Percentiles rank a stretch among this genome's conserved stretches.
Conservation (phyloP, 495 filamentous ascomycete genomes). For the Astrothelium macrocarpum region DNA sequence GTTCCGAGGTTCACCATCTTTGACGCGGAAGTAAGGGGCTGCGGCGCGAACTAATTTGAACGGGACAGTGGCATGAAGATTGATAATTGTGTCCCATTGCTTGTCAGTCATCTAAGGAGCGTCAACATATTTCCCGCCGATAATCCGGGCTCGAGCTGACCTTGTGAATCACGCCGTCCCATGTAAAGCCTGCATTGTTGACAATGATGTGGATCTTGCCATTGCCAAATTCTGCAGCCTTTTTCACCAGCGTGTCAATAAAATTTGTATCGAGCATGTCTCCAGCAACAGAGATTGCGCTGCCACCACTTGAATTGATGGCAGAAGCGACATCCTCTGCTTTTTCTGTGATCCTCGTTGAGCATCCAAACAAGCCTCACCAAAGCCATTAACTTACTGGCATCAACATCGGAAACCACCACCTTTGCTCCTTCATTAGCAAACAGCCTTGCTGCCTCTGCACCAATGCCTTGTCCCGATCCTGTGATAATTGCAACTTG, state of each 20-base stretch:
- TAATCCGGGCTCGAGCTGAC: constrained; percentile 27
- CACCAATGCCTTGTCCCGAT: constrained; percentile 80
- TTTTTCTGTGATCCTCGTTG: constrained; percentile 42
- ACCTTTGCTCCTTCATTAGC: constrained; percentile 81
- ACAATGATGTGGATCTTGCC: constrained; percentile 85
- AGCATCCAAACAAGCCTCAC: constrained; percentile 7
- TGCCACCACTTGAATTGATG: constrained; percentile 57
- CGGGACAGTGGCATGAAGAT: constrained; percentile 69
- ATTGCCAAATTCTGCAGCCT: constrained; percentile 65
- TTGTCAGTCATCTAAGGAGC: constrained; percentile 64
- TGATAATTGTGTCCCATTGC: constrained; percentile 80
- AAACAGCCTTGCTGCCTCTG: constrained; percentile 69
- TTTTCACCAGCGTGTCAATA: constrained; percentile 58
- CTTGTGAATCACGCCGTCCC: constrained; percentile 87
- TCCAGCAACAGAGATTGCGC: constrained; percentile 59
- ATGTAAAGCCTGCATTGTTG: constrained; percentile 83
- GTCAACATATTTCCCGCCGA: constrained; percentile 5
- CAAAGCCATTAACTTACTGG: constrained; percentile 35
- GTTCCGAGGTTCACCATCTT: constrained; percentile 65
- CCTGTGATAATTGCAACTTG: constrained; percentile 86
- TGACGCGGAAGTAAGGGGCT: constrained; percentile 77
- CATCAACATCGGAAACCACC: constrained; percentile 72
- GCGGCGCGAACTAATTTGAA: constrained; percentile 73
- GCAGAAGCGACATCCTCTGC: constrained; percentile 48
- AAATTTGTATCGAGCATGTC: constrained; percentile 61